phyloP scores from a whole-genome alignment of 805 yeast species.

The Lipomyces oligophaga region DNA sequence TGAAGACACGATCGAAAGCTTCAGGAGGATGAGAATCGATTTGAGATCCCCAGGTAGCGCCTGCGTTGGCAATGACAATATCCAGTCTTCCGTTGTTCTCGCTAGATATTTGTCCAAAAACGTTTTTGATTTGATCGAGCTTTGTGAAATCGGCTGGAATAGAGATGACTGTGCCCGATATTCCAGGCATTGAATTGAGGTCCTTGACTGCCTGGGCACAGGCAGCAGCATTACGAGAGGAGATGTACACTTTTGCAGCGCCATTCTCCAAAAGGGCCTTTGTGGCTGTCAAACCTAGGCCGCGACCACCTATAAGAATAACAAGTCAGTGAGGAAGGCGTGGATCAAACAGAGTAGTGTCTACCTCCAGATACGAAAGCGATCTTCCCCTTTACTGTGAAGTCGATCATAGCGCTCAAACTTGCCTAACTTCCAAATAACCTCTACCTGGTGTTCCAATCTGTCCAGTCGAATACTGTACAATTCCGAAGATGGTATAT shows the following conservation, averaged over 20 bases:
- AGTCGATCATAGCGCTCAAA: constrained; percentile 9
- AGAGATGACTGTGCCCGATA: constrained; percentile 40
- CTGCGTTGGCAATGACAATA: constrained; percentile 71
- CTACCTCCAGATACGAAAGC: constrained; percentile 26
- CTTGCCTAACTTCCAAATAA: too few relatives aligned
- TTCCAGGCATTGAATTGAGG: constrained; percentile 34
- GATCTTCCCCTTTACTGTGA: constrained; percentile 15
- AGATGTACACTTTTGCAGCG: constrained; percentile 56
- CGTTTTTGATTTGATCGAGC: constrained; percentile 46
- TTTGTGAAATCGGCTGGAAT: constrained; percentile 53
- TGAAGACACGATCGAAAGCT: constrained; percentile 60
- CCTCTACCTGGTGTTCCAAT: too few relatives aligned
- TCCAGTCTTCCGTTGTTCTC: constrained; percentile 46
- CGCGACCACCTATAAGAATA: constrained; percentile 52
- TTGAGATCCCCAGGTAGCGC: constrained; percentile 74
- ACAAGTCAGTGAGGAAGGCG: not conserved
- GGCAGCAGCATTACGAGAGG: constrained; percentile 61
- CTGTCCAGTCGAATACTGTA: too few relatives aligned
- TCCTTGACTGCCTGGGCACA: constrained; percentile 52
- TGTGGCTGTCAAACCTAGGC: constrained; percentile 66
- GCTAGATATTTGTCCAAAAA: constrained; percentile 43
- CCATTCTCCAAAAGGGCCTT: constrained; percentile 61
- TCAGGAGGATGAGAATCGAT: constrained; percentile 56
- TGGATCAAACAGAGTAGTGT: too few relatives aligned
- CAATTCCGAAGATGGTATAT: too few relatives aligned